Base-by-base conservation (phyloP, 169 alveolate species). In the Plasmodium billcollinsi region DNA sequence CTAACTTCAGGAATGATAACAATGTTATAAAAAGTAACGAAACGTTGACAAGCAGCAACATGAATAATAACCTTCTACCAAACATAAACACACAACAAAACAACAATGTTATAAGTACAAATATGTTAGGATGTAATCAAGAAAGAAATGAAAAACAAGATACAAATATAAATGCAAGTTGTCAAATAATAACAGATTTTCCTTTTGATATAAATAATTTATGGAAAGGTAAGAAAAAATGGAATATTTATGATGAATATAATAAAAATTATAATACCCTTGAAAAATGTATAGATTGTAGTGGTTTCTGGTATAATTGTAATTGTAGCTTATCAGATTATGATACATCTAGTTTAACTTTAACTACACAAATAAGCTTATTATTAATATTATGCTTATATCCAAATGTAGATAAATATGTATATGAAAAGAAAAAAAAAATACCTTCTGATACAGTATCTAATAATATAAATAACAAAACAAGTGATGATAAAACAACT, bases 351-450 rank as follows among this genome's bases (percentile, higher is more conserved):
- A 86, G 72, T 18, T 50, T 86, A 14, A 71, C 88, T 0, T 52
- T 86, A 15, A 58, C 88, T n/a, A 86, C 92, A 4, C 92, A 86
- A 20, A 71, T 86, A 33, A 86, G 92, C 50, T 29, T 86, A 21
- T 73, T 86, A 24, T 52, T 86, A 49, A 86, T 86, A 18, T 39
- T 86, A 20, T 86, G 92, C 49, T 43, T 86, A 62, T 74, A 86
- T 33, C 92, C 92, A 26, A 86, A 86, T 66, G 50, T 86, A 12
- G 92, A 86, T 45, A 86, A 20, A 66, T 86, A 86, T 47, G 88
- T 86, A 11, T 86, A 86, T 33, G 92, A 86, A 45, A 86, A 86
- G 9, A 86, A 26, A 24, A 86, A 86, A 12, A 71, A 71, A 15
- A 70, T 59, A 14, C 14, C 18, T 49, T 18, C 67, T 6, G 69